Conservation (phyloP, 2,329 filamentous ascomycete genomes). For the Podosphaera leucotricha region DNA sequence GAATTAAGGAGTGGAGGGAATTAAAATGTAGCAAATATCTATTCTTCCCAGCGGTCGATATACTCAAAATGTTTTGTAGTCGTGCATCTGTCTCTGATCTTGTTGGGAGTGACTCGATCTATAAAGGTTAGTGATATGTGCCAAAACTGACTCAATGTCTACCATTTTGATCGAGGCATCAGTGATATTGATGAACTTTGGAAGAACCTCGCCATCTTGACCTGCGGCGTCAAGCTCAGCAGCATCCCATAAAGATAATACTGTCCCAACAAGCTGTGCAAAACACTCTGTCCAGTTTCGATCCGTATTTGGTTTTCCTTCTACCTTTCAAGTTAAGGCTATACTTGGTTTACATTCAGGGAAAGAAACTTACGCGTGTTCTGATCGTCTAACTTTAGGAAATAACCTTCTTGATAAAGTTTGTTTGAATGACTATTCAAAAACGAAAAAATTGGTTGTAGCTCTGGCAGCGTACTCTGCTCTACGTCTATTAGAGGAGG, state of each 20-base stretch:
- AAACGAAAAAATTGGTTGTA: conserved; percentile 82
- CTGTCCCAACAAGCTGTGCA: conserved; percentile 83
- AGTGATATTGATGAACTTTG: conserved; percentile 87
- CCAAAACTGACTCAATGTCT: conserved; percentile 11
- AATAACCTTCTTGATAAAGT: conserved; percentile 93
- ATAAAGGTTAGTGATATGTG: conserved; percentile 10
- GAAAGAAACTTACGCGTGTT: conserved; percentile 48
- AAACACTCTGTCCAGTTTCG: conserved; percentile 93
- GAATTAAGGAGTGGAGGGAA: conserved; percentile 72
- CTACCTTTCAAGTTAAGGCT: conserved; percentile 21
- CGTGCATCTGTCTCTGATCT: conserved; percentile 53
- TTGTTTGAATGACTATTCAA: conserved; percentile 92
- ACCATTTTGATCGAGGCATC: conserved; percentile 99
- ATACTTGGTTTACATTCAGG: conserved; percentile 13
- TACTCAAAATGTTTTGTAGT: conserved; percentile 80
- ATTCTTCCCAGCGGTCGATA: conserved; percentile 89
- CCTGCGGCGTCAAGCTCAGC: conserved; percentile 72
- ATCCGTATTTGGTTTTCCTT: conserved; percentile 66
- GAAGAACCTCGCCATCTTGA: conserved; percentile 61
- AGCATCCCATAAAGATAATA: conserved; percentile 88
- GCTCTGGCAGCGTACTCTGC: conserved; percentile 70
- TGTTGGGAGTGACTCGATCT: conserved; percentile 80
- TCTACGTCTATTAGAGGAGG: conserved; percentile 68
- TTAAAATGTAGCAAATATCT: conserved; percentile 93
- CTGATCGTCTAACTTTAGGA: conserved; percentile 86